Evolutionary conservation across 805 yeast genomes (phyloP), one percentile per base, ranked within the genome.

Genomic region (Metschnikowia kunwiensis): DNA sequence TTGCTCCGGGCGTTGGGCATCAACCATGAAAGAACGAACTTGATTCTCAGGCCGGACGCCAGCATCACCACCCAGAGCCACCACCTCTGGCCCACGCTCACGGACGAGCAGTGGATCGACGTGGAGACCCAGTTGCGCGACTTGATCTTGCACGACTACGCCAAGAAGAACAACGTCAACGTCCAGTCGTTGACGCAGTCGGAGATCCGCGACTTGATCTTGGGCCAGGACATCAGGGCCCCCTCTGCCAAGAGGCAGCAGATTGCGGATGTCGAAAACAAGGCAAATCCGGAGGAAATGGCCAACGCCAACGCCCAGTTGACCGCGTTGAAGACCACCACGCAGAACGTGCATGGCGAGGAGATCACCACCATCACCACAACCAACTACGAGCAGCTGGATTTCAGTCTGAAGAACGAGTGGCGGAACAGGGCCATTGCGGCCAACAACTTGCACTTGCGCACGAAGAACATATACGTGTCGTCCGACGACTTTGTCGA

Each of bases 301-400:
- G 49, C 50, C 11, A 68, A 65, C 7, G 68, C 67, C 10, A 70
- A 72, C 40, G 13, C n/a, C 14, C 82, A 83, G 46, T 62, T 81
- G 21, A 77, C 88, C 0, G 93, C 95, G 0, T 72, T 82, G 49
- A 88, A 86, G 50, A 80, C 95, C 0, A 82, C 80, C 38, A 84
- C 95, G 0, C 80, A 80, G 17, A 93, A 87, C 54, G 95, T 86
- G 2, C 97, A 89, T 53, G 99, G 99, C 22, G 98, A 93, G 55
- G 94, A 89, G 51, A 91, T 93, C 51, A 82, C 85, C 27, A 91
- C 96, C 0, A 96, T 91, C 20, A 88, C 97, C 0, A 88, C 97
- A 0, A 79, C 89, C 12, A 78, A 78, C 44, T 89, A 85, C 55
- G 98, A 88, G 57, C 93, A 86, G 51, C 81, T 79, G 63, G 64